Percentiles rank a stretch among this genome's conserved stretches.
Conservation (phyloP, 108 stramenopile species). For the Nitzschia palea region DNA sequence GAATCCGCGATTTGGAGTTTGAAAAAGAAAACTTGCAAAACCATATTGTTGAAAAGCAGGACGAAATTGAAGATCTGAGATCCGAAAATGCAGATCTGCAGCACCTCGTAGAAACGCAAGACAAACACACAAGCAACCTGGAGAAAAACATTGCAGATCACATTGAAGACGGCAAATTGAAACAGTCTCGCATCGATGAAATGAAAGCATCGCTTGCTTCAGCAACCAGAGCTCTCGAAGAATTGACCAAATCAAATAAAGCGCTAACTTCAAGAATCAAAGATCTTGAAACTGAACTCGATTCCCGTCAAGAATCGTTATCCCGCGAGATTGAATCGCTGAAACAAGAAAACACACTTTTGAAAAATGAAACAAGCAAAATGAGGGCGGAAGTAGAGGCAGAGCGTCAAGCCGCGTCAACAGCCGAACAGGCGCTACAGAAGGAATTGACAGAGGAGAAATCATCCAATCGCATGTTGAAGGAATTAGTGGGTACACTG, state of each 20-base stretch:
- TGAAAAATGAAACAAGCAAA: neutral
- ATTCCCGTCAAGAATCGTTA: neutral
- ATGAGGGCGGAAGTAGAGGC: neutral
- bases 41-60: neutral
- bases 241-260: slow-evolving; percentile 6
- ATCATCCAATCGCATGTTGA: neutral
- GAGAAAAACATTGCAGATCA: neutral
- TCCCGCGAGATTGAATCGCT: neutral
- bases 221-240: neutral
- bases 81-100: slow-evolving; percentile 9
- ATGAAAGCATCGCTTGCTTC: slow-evolving; percentile 4
- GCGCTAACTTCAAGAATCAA: neutral
- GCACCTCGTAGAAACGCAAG: neutral
- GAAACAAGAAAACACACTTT: neutral
- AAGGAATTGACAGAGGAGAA: neutral
- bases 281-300: slow-evolving; percentile 3
- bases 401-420: neutral
- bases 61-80: neutral
- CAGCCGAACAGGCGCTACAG: neutral
- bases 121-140: neutral
- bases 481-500: neutral
- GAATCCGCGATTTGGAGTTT: neutral
- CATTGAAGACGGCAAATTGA: neutral
- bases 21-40: slow-evolving; percentile 2
- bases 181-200: neutral